Evolutionary conservation across 495 filamentous ascomycete species (phyloP).

Genomic region (Lasiosphaeria ovina): DNA sequence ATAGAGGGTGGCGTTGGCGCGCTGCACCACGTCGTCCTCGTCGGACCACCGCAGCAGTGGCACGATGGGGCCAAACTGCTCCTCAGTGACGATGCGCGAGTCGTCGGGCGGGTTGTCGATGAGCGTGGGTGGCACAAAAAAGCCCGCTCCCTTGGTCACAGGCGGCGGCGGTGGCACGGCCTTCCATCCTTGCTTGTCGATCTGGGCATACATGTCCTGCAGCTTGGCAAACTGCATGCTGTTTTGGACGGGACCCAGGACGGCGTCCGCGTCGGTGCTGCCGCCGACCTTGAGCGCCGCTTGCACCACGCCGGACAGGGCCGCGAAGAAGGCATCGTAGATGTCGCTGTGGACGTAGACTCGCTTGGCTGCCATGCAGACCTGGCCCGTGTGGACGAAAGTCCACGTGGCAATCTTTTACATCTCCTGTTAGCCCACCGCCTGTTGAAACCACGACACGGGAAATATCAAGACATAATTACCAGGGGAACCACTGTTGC

Average conservation of each 20-base stretch:
- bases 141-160: slow-evolving; percentile 24
- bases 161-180: background rate
- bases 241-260: slow-evolving; percentile 61
- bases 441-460: too few species aligned
- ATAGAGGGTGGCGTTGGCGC: slow-evolving; percentile 55
- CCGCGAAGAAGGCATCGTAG: slow-evolving; percentile 57
- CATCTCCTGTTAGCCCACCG: too few species aligned
- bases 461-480: too few species aligned
- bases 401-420: slow-evolving; percentile 46
- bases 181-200: slow-evolving; percentile 40
- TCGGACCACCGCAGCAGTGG: slow-evolving; percentile 52
- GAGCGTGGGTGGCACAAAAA: slow-evolving; percentile 43
- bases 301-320: slow-evolving; percentile 52
- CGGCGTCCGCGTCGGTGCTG: slow-evolving; percentile 32
- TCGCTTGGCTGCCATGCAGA: slow-evolving; percentile 54
- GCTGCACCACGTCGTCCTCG: slow-evolving; percentile 53
- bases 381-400: slow-evolving; percentile 59
- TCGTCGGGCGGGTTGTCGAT: slow-evolving; percentile 45
- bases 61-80: slow-evolving; percentile 56
- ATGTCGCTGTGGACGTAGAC: slow-evolving; percentile 66
- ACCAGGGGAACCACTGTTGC: slow-evolving; percentile 48
- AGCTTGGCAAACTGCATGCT: slow-evolving; percentile 54
- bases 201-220: slow-evolving; percentile 40
- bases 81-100: slow-evolving; percentile 39
- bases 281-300: slow-evolving; percentile 41